Evolutionary conservation across 2,329 filamentous ascomycete species (phyloP).

Genomic region (Akanthomyces lecanii): DNA sequence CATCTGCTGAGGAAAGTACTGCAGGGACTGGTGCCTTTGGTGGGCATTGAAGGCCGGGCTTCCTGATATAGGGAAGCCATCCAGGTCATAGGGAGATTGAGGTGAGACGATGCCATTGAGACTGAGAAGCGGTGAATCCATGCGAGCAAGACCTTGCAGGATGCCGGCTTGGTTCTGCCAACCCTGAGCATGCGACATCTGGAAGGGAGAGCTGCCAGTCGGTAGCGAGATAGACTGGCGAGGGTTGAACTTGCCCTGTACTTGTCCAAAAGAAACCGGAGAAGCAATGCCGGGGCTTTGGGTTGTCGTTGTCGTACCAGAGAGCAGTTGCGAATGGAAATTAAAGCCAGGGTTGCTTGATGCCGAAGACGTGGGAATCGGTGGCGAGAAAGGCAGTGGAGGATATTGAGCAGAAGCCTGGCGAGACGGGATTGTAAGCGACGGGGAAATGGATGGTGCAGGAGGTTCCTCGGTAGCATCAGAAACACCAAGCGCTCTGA

Average conservation of each 20-base stretch:
- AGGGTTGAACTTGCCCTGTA: conserved; percentile 58
- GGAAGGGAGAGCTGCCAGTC: conserved; percentile 61
- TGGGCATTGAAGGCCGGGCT: conserved; percentile 44
- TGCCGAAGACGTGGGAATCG: conserved; percentile 73
- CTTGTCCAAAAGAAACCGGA: conserved; percentile 63
- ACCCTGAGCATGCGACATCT: conserved; percentile 55
- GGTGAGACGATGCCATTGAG: conserved; percentile 58
- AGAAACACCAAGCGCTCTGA: conserved; percentile 84
- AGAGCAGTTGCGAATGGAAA: conserved; percentile 56
- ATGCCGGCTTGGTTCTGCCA: conserved; percentile 57
- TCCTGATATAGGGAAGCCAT: conserved; percentile 41
- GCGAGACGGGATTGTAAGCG: conserved; percentile 56
- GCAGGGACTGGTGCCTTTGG: conserved; percentile 56
- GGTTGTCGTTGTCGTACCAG: conserved; percentile 55
- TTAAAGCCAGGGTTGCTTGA: conserved; percentile 63
- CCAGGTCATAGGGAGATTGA: conserved; percentile 57
- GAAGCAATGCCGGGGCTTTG: conserved; percentile 65
- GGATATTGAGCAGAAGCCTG: conserved; percentile 72
- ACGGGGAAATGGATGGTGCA: conserved; percentile 61
- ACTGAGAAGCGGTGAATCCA: conserved; percentile 61
- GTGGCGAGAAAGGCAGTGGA: conserved; percentile 75
- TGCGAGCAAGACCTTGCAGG: conserved; percentile 49
- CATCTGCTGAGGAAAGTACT: conserved; percentile 53
- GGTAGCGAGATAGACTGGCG: conserved; percentile 69
- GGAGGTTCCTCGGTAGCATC: conserved; percentile 69